A percentile compares a stretch with the other conserved stretches of the same genome.
These are phyloP conservation scores for Sarocladium kiliense DNA, from an alignment of 2,329 filamentous ascomycete genomes.

Conservation along the genomic window DNA sequence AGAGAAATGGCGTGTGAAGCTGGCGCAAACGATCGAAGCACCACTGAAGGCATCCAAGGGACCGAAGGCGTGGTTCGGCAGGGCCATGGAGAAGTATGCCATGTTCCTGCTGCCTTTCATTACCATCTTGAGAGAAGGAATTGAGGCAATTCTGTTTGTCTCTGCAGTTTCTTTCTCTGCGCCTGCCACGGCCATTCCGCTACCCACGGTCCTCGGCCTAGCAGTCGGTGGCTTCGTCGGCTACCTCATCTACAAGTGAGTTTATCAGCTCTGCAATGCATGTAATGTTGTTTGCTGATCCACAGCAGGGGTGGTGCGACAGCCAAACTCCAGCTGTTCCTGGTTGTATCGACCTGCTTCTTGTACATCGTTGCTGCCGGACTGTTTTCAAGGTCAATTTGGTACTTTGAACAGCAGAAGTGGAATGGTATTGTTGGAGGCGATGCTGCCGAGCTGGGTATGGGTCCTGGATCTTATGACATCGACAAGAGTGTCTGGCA, in stretches of 20 bases:
- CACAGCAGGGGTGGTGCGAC: constrained; percentile 33
- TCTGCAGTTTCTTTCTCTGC: constrained; percentile 75
- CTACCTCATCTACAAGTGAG: constrained; percentile 73
- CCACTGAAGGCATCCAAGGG: constrained; percentile 27
- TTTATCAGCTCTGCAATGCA: constrained; percentile 11
- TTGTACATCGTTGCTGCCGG: constrained; percentile 81
- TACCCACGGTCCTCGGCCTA: constrained; percentile 70
- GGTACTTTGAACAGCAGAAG: constrained; percentile 65
- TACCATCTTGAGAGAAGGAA: constrained; percentile 79
- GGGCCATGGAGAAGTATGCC: constrained; percentile 68
- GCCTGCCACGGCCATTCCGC: constrained; percentile 70
- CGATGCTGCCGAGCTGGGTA: constrained; percentile 42
- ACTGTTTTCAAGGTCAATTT: constrained; percentile 72
- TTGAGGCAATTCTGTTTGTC: constrained; percentile 83
- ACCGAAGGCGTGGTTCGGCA: constrained; percentile 16
- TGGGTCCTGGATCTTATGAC: constrained; percentile 72
- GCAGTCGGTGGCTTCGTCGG: constrained; percentile 62
- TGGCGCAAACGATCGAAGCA: constrained; percentile 61
- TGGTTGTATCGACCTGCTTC: constrained; percentile 77
- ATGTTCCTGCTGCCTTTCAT: constrained; percentile 86
- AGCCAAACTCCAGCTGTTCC: constrained; percentile 60
- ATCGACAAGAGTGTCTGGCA: constrained; percentile 77
- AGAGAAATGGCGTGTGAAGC: constrained; percentile 82
- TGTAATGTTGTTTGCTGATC: neutral
- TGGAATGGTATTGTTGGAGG: constrained; percentile 64